Evolutionary conservation across 2,329 filamentous ascomycete species (phyloP).

Genomic region (Aspergillus thermomutatus): DNA sequence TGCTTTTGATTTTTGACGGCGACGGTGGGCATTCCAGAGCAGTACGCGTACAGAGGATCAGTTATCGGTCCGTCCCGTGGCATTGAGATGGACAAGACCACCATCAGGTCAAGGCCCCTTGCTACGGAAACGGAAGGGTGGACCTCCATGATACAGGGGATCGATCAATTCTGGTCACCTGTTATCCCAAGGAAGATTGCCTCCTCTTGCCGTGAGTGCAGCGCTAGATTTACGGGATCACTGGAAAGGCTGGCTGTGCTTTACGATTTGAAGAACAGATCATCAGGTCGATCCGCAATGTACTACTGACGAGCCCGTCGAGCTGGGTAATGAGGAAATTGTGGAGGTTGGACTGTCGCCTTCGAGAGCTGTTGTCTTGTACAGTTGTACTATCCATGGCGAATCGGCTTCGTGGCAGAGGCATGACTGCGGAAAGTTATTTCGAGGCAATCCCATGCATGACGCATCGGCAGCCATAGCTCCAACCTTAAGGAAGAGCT

Average conservation of each 20-base stretch:
- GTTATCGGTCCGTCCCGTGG: slow-evolving; percentile 61
- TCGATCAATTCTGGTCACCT: slow-evolving; percentile 39
- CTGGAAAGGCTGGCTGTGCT: not conserved
- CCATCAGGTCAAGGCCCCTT: no score
- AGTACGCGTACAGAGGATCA: slow-evolving; percentile 48
- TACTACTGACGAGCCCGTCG: no score
- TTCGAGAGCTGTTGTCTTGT: not conserved
- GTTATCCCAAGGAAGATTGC: not conserved
- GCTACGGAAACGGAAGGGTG: slow-evolving; percentile 60
- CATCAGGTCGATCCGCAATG: not conserved
- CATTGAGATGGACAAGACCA: slow-evolving; percentile 58
- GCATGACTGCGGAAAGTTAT: not conserved
- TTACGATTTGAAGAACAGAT: not conserved
- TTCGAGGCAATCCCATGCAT: not conserved
- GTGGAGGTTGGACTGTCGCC: not conserved
- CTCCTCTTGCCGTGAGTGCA: not conserved
- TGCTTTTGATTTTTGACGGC: not conserved
- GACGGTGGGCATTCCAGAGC: not conserved
- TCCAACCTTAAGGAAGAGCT: not conserved
- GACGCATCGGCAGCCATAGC: not conserved
- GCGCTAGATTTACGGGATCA: not conserved
- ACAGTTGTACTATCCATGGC: not conserved
- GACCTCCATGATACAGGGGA: slow-evolving; percentile 50
- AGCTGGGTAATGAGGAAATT: not conserved
- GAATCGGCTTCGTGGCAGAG: not conserved